A percentile compares a stretch with the other conserved stretches of the same genome.
These are phyloP conservation scores for Asterophora parasitica DNA, from an alignment of 768 basidiomycete species.

Conservation along the genomic window DNA sequence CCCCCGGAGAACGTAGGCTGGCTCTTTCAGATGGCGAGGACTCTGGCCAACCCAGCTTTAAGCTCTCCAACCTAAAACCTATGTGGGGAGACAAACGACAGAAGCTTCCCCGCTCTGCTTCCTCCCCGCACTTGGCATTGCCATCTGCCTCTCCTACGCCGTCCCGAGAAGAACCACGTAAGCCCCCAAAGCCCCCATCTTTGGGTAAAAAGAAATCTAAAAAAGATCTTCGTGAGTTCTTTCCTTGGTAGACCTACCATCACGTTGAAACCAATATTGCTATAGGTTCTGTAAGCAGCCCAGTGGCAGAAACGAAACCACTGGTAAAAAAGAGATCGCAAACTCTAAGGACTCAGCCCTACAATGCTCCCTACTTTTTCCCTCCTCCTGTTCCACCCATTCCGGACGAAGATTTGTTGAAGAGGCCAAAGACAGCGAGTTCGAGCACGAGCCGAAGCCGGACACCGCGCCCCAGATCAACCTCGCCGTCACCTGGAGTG, in stretches of 20 bases:
- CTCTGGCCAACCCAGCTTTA: conserved; percentile 16
- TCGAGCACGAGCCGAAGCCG: conserved; percentile 14
- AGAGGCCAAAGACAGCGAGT: conserved; percentile 18
- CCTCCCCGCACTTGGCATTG: conserved; percentile 17
- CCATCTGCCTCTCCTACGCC: conserved; percentile 4
- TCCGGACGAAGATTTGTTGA: conserved; percentile 4
- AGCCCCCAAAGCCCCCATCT: conserved; percentile 1
- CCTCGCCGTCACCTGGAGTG: not conserved
- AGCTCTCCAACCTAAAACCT: conserved; percentile 22
- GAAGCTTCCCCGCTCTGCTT: conserved; percentile 20
- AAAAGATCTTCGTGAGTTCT: conserved; percentile 15
- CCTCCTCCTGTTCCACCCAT: conserved; percentile 35
- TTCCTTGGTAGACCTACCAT: not conserved
- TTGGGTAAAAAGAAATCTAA: conserved; percentile 16
- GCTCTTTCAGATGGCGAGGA: conserved; percentile 10
- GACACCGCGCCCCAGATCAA: conserved; percentile 9
- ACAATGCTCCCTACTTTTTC: conserved; percentile 61
- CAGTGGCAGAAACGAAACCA: conserved; percentile 13
- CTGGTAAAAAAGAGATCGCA: conserved; percentile 32
- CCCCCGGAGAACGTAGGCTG: conserved; percentile 12
- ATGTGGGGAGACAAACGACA: conserved; percentile 23
- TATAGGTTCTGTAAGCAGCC: conserved; percentile 4
- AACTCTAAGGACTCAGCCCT: conserved; percentile 48
- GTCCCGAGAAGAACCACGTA: conserved; percentile 1
- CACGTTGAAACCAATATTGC: not conserved